Percentiles rank a stretch among this genome's conserved stretches.
These are phyloP conservation scores for Irpex rosettiformis DNA, from an alignment of 1,284 basidiomycete species.

Conservation along the genomic window DNA sequence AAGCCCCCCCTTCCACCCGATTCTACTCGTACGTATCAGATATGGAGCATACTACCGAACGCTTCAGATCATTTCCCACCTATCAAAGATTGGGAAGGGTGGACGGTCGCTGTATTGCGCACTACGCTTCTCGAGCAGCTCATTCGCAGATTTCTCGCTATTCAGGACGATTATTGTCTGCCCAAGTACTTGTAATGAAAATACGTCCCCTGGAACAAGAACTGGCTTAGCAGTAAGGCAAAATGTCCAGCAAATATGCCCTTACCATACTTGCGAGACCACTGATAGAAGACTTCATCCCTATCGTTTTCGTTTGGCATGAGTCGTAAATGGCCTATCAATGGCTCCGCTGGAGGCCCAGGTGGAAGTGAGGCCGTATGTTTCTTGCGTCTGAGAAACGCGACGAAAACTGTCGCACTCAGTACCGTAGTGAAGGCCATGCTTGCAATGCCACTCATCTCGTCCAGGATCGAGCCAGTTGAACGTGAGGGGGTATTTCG, in stretches of 20 bases:
- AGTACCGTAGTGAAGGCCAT: too few relatives aligned
- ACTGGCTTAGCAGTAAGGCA: neutral
- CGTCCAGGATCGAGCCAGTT: too few relatives aligned
- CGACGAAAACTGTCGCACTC: too few relatives aligned
- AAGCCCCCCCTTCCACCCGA: too few relatives aligned
- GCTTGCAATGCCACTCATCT: too few relatives aligned
- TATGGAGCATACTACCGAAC: too few relatives aligned
- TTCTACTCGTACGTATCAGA: too few relatives aligned
- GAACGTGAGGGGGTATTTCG: too few relatives aligned
- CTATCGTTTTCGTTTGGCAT: neutral
- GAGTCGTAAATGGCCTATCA: neutral
- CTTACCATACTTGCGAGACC: neutral
- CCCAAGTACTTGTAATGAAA: neutral
- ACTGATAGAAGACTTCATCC: neutral
- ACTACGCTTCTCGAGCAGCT: conserved; percentile 13
- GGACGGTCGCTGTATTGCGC: conserved; percentile 12
- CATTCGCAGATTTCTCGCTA: conserved; percentile 6
- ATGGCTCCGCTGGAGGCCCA: neutral
- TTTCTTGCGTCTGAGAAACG: too few relatives aligned
- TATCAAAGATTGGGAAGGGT: too few relatives aligned
- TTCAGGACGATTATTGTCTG: conserved; percentile 4
- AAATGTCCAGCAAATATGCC: neutral
- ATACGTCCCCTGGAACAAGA: conserved; percentile 6
- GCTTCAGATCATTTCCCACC: too few relatives aligned
- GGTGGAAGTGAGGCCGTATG: neutral